Conservation (phyloP, 495 filamentous ascomycete genomes). For the Talaromyces stipitatus region DNA sequence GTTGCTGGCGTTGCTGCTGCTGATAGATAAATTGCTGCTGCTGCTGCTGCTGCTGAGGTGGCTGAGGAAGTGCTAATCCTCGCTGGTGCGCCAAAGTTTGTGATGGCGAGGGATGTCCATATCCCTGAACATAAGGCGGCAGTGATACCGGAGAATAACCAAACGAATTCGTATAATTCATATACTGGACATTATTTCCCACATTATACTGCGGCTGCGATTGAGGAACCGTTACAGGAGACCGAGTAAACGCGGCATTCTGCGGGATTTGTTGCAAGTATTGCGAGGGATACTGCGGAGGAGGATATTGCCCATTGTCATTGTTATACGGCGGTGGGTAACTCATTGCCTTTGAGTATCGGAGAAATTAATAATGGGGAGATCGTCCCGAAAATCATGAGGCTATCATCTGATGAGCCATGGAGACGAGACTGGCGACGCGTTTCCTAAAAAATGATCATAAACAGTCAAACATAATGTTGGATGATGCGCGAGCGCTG, state of each 20-base stretch:
- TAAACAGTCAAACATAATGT: neutral
- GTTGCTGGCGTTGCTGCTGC: constrained; percentile 16
- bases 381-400: too few relatives aligned
- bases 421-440: neutral
- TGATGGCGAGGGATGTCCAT: constrained; percentile 23
- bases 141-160: constrained; percentile 33
- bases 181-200: constrained; percentile 22
- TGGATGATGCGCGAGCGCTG: neutral
- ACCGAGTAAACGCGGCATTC: neutral
- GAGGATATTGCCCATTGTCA: constrained; percentile 26
- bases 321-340: constrained; percentile 39
- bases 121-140: constrained; percentile 20
- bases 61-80: neutral
- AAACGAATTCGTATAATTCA: constrained; percentile 33
- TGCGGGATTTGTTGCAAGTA: constrained; percentile 14
- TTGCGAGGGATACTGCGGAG: constrained; percentile 32
- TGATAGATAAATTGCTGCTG: constrained; percentile 12
- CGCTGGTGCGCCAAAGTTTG: constrained; percentile 11
- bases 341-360: constrained; percentile 35
- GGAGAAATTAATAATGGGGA: too few relatives aligned
- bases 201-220: constrained; percentile 35
- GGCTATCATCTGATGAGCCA: neutral
- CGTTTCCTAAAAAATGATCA: neutral
- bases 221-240: constrained; percentile 11
- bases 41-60: constrained; percentile 14